Conservation (phyloP, 1,284 basidiomycete species). For the Serendipita sp. region DNA sequence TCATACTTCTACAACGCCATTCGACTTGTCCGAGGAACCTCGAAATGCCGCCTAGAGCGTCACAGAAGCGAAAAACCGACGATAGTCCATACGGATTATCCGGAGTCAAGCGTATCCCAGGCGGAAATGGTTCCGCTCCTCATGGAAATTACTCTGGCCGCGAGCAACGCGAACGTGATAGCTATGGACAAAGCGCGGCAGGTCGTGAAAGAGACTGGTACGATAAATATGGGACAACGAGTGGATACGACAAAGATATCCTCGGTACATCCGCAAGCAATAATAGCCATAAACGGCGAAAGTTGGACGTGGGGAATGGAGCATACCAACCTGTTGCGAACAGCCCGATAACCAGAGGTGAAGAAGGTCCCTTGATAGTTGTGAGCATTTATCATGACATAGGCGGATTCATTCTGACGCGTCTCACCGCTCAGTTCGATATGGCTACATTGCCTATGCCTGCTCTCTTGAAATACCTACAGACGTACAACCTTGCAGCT, state of each 20-base stretch:
- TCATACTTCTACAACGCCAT: too few species aligned
- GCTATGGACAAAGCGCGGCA: not conserved
- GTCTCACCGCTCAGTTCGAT: not conserved
- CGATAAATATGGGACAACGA: not conserved
- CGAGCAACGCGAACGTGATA: slow-evolving; percentile 3
- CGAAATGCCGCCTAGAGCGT: not conserved
- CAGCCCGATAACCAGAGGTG: not conserved
- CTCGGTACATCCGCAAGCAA: not conserved
- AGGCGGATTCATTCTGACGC: not conserved
- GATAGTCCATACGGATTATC: not conserved
- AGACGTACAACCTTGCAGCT: not conserved
- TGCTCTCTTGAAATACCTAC: not conserved
- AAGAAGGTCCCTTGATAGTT: not conserved
- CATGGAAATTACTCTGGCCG: not conserved
- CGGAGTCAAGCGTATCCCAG: not conserved
- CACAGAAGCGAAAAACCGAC: slow-evolving; percentile 3
- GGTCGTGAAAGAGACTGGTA: not conserved
- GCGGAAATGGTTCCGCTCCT: not conserved
- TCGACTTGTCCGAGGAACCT: not conserved
- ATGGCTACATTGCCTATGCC: not conserved
- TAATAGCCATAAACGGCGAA: not conserved
- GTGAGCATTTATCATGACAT: not conserved
- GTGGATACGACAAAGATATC: slow-evolving; percentile 2
- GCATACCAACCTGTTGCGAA: not conserved
- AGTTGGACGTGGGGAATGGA: not conserved